Evolutionary conservation across 2,329 filamentous ascomycete species (phyloP).

Genomic region (Juglanconis sp.): DNA sequence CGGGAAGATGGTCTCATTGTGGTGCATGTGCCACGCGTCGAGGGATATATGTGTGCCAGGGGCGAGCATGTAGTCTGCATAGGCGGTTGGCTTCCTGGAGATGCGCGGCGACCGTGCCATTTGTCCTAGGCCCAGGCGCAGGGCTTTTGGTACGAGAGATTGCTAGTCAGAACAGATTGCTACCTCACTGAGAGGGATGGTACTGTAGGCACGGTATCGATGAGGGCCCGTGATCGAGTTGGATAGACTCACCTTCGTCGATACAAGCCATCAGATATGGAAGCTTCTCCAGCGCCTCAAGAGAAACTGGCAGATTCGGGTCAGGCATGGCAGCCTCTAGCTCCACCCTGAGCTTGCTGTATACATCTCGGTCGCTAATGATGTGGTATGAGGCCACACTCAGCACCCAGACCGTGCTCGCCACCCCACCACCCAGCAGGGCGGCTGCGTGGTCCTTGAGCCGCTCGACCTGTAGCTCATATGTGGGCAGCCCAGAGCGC

Average conservation of each 20-base stretch:
- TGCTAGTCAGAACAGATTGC: too few species aligned
- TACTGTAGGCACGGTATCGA: neutral
- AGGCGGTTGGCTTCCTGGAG: neutral
- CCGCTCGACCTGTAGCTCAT: too few species aligned
- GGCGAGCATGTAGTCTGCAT: neutral
- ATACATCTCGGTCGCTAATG: neutral
- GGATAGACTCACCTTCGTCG: neutral
- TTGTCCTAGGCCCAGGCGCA: too few species aligned
- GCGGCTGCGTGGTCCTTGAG: too few species aligned
- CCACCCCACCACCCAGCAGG: too few species aligned
- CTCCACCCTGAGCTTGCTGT: neutral
- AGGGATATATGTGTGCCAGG: neutral
- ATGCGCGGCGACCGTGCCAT: too few species aligned
- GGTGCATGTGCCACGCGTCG: neutral
- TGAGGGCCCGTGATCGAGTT: neutral
- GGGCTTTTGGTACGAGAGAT: too few species aligned
- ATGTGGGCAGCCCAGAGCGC: too few species aligned
- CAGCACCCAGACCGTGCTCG: neutral
- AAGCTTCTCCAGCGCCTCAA: neutral
- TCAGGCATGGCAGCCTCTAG: neutral
- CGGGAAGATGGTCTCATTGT: neutral
- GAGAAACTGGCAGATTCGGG: neutral
- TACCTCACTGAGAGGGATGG: too few species aligned
- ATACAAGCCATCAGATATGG: neutral
- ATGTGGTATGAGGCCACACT: neutral